These are phyloP conservation scores for Globisporangium parvum DNA, from an alignment of 352 stramenopile species.

Conservation along the genomic window DNA sequence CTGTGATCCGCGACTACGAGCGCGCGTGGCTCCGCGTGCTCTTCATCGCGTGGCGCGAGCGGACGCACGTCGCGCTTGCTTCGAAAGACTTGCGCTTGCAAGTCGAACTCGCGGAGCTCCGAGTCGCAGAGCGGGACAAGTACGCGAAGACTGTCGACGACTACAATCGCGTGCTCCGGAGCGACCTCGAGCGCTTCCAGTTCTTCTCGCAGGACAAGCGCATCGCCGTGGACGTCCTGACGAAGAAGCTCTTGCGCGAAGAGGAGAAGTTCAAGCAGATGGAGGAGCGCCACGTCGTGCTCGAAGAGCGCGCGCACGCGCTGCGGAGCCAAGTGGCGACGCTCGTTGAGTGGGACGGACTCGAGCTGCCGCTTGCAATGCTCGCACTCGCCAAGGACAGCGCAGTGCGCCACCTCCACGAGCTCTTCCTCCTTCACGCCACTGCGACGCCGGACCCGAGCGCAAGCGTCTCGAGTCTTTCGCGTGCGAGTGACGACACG, in stretches of 20 bases:
- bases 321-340: constrained; percentile 39
- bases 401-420: constrained; percentile 34
- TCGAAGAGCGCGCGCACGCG: constrained; percentile 41
- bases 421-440: constrained; percentile 46
- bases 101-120: constrained; percentile 44
- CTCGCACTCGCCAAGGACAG: constrained; percentile 48
- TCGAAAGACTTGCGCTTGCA: constrained; percentile 46
- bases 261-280: constrained; percentile 56
- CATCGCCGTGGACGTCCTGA: constrained; percentile 66
- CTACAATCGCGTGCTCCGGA: constrained; percentile 66
- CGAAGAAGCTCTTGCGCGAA: constrained; percentile 68
- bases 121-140: constrained; percentile 51
- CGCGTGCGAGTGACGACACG: neutral
- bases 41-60: constrained; percentile 39
- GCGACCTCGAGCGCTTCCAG: constrained; percentile 67
- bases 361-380: constrained; percentile 38
- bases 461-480: neutral
- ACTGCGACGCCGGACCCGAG: constrained; percentile 4
- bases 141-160: constrained; percentile 61
- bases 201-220: constrained; percentile 78
- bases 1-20: constrained; percentile 41
- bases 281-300: constrained; percentile 45
- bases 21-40: constrained; percentile 32
- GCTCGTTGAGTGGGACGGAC: constrained; percentile 51
- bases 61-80: constrained; percentile 24